A percentile compares a stretch with the other conserved stretches of the same genome.
Evolutionary conservation across 441 rosid genomes (phyloP).

Genomic region (Croton laevigatus): DNA sequence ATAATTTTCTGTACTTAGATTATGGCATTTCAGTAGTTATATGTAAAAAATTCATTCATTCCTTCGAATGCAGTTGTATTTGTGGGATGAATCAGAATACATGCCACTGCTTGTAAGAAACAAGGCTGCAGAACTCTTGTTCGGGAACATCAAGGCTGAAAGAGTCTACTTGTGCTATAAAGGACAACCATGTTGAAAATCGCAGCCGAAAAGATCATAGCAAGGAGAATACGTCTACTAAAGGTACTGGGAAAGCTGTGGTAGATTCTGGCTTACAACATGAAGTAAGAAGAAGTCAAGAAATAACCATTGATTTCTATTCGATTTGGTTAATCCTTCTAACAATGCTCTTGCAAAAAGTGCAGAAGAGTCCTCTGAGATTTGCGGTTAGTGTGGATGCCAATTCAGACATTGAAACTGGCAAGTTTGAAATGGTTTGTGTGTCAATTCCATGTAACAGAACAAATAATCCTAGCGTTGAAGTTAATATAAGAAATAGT

Average conservation of each 20-base stretch:
- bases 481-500: no score
- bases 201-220: not conserved
- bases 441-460: no score
- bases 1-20: no score
- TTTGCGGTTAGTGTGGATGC: conserved; percentile 36
- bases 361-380: conserved; percentile 43
- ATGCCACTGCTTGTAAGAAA: conserved; percentile 49
- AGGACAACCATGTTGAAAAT: conserved; percentile 12
- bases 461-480: conserved; percentile 6
- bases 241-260: conserved; percentile 1
- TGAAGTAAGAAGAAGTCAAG: conserved; percentile 3
- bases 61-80: conserved; percentile 41
- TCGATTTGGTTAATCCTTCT: conserved; percentile 42
- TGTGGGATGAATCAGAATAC: conserved; percentile 54
- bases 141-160: conserved; percentile 54
- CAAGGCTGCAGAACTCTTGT: conserved; percentile 56
- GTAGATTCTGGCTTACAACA: conserved; percentile 11
- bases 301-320: conserved; percentile 26
- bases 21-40: not conserved
- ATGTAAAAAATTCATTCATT: conserved; percentile 1
- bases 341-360: conserved; percentile 34
- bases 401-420: conserved; percentile 36
- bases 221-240: not conserved
- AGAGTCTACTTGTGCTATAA: conserved; percentile 28
- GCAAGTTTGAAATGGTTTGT: conserved; percentile 44